A percentile compares a stretch with the other conserved stretches of the same genome.
Conservation (phyloP, 116 monocot genomes). For the Papilionanthe hybrid region DNA sequence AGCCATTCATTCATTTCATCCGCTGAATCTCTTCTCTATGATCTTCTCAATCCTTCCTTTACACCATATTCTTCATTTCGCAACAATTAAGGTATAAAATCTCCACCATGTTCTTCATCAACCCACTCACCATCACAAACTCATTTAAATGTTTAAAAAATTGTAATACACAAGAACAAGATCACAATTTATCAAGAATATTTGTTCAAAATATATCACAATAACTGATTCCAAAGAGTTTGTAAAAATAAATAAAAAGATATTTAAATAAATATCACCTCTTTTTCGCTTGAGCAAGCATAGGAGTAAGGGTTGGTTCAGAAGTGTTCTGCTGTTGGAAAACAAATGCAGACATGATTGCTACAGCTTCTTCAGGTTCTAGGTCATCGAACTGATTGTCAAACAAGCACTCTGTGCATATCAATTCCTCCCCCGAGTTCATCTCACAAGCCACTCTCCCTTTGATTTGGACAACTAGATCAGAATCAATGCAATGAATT, state of each 20-base stretch:
- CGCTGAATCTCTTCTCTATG: background rate
- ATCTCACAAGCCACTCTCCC: conserved; percentile 99
- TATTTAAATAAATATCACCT: conserved; percentile 29
- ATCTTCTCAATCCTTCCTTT: background rate
- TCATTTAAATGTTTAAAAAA: background rate
- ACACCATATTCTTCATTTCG: background rate
- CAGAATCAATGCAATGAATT: conserved; percentile 75
- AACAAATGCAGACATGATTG: conserved; percentile 94
- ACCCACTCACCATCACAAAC: background rate
- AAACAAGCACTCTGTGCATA: conserved; percentile 96
- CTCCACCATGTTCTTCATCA: background rate
- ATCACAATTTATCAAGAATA: conserved; percentile 1
- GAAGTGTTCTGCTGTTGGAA: conserved; percentile 92
- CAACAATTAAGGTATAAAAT: background rate
- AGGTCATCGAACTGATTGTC: conserved; percentile 95
- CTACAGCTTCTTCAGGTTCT: conserved; percentile 97
- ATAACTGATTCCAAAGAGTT: background rate
- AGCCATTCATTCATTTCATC: background rate
- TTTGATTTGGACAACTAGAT: conserved; percentile 92
- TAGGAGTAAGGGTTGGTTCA: conserved; percentile 71
- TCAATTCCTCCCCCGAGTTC: conserved; percentile 98
- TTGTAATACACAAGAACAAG: background rate
- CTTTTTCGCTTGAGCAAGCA: conserved; percentile 55
- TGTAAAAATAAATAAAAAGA: background rate
- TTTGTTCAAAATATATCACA: background rate